Base-by-base conservation (phyloP, 352 stramenopile genomes). In the Phytophthora quininea region DNA sequence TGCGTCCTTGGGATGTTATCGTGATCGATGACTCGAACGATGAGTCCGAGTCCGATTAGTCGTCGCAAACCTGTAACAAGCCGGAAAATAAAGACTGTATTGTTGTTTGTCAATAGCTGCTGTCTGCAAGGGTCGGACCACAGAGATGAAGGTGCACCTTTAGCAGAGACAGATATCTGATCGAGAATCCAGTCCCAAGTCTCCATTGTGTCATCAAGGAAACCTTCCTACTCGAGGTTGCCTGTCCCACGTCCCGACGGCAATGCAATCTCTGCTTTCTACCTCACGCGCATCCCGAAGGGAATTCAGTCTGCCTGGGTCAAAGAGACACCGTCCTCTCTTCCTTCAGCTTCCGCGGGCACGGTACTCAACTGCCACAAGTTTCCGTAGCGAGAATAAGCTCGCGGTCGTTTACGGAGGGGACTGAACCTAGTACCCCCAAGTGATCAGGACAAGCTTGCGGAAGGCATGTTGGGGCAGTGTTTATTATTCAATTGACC, bases 1-100 rank as follows among this genome's bases (percentile, higher is more conserved):
- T 72, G 15, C 69, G 67, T 4, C 51, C 82, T 40, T 94, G 81
- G 82, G 82, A 94, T 32, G 75, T 94, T 54, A 94, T 92, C 56
- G 84, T 92, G 60, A 94, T 94, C 55, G 80, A 89, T 63, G 84
- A 90, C 70, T 91, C 82, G 24, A 80, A 84, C 49, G 69, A 75
- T 5, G 78, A 78, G 40, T 73, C 76, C 19, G 74, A 85, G 50
- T 71, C 56, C 32, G 61, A 74, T 50, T 74, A 73, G 59, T 61
- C 40, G 40, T 51, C 53, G 62, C 62, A 54, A 50, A 40, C 52
- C 33, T 73, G 59, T 73, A 43, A 29, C 6, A 40, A 49, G 8
- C 15, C 43, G 8, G 29, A 9, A 29, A 29, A 11, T 49, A n/a
- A 49, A 49, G 19, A 19, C 6, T 3, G 19, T 47, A 24, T 24